These are phyloP conservation scores for Cryptococcus hybrid DNA, from an alignment of 1,284 basidiomycete genomes.

Conservation along the genomic window DNA sequence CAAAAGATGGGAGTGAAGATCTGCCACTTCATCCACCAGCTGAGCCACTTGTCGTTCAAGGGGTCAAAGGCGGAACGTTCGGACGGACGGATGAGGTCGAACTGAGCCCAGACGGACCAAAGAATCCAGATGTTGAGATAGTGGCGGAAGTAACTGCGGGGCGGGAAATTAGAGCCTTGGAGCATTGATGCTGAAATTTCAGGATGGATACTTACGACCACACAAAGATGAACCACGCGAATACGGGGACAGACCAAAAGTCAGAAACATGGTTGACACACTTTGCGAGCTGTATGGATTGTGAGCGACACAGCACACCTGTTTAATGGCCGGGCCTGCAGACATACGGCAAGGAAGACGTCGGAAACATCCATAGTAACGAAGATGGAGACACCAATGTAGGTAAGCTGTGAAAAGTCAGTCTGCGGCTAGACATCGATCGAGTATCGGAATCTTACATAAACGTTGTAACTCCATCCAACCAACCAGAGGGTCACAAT, in stretches of 20 bases:
- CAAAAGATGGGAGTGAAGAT: conserved; percentile 71
- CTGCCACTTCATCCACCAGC: conserved; percentile 76
- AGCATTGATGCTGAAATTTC: background rate
- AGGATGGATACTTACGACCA: conserved; percentile 68
- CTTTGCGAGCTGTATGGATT: conserved; percentile 65
- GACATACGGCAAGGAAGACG: conserved; percentile 73
- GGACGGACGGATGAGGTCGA: conserved; percentile 62
- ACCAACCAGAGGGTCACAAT: conserved; percentile 94
- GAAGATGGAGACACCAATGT: conserved; percentile 89
- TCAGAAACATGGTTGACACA: conserved; percentile 81
- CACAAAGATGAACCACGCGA: conserved; percentile 65
- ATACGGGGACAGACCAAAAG: conserved; percentile 63
- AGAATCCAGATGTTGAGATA: conserved; percentile 87
- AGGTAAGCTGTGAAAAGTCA: conserved; percentile 56
- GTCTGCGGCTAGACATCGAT: background rate
- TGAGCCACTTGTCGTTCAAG: conserved; percentile 67
- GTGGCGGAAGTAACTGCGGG: conserved; percentile 71
- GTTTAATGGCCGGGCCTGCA: background rate
- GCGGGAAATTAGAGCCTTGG: background rate
- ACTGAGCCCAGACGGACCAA: conserved; percentile 81
- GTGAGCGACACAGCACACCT: background rate
- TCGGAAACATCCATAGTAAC: conserved; percentile 98
- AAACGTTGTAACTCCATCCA: conserved; percentile 84
- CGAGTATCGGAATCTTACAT: conserved; percentile 50
- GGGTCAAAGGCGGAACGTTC: conserved; percentile 57